Evolutionary conservation across 345 rosid genomes (phyloP).

Genomic region (Eucalyptus caleyi): DNA sequence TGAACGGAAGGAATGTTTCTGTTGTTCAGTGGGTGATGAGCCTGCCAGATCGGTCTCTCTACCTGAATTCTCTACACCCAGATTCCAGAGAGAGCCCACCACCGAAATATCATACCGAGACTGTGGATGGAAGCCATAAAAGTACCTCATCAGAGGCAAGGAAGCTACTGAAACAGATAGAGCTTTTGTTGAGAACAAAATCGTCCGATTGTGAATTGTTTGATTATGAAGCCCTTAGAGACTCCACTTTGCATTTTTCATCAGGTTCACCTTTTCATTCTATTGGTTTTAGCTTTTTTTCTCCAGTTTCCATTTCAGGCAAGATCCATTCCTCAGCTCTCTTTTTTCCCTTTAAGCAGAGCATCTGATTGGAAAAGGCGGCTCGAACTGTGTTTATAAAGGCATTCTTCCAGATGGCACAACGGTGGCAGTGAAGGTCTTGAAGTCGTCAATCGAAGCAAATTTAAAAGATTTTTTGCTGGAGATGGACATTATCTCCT

Average conservation of each 20-base stretch:
- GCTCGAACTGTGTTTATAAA: slow-evolving; percentile 62
- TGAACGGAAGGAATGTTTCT: slow-evolving; percentile 30
- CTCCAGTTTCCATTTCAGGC: background rate
- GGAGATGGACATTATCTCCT: slow-evolving; percentile 68
- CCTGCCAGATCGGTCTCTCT: slow-evolving; percentile 55
- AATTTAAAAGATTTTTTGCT: slow-evolving; percentile 45
- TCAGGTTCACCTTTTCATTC: slow-evolving; percentile 29
- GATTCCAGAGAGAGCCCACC: background rate
- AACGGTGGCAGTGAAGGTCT: slow-evolving; percentile 61
- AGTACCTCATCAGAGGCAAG: background rate
- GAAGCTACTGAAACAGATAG: slow-evolving; percentile 12
- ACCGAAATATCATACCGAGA: background rate
- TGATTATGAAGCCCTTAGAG: slow-evolving; percentile 37
- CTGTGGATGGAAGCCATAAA: slow-evolving; percentile 1
- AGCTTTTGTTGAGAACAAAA: slow-evolving; percentile 23
- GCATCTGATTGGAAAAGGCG: slow-evolving; percentile 77
- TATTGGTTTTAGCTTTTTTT: background rate
- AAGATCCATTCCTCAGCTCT: background rate
- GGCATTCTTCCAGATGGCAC: slow-evolving; percentile 69
- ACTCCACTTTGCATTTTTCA: slow-evolving; percentile 59
- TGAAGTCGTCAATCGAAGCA: slow-evolving; percentile 47
- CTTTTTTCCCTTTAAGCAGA: slow-evolving; percentile 6
- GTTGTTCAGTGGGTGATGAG: slow-evolving; percentile 88
- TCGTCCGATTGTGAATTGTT: slow-evolving; percentile 40
- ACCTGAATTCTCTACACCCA: slow-evolving; percentile 12